These are phyloP conservation scores for Nectriaceae sp. DNA, from an alignment of 2,329 filamentous ascomycete genomes.

Conservation along the genomic window DNA sequence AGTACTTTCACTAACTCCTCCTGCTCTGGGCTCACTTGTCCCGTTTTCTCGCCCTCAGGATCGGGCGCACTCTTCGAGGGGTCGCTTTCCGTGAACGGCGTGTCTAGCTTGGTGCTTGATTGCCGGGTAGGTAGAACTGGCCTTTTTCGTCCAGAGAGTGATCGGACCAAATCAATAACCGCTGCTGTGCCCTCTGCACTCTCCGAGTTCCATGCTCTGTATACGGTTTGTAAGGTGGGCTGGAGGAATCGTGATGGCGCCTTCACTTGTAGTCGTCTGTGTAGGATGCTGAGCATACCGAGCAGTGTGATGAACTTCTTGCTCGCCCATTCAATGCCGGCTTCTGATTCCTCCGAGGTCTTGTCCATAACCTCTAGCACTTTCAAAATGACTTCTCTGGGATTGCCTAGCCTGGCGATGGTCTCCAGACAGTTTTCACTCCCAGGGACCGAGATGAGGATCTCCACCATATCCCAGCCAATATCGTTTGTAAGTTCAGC, in stretches of 20 bases:
- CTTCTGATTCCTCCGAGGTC: constrained; percentile 41
- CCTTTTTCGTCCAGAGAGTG: constrained; percentile 65
- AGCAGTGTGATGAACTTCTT: constrained; percentile 69
- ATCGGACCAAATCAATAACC: constrained; percentile 70
- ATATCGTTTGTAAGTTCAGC: constrained; percentile 71
- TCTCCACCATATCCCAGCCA: constrained; percentile 81
- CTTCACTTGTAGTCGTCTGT: constrained; percentile 74
- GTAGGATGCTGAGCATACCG: constrained; percentile 71
- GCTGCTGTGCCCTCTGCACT: constrained; percentile 69
- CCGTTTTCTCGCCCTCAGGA: constrained; percentile 52
- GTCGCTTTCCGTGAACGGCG: constrained; percentile 55
- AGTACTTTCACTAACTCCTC: constrained; percentile 62
- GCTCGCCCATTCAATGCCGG: constrained; percentile 35
- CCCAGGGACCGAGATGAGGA: constrained; percentile 67
- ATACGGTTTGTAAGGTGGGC: constrained; percentile 72
- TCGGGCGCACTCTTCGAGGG: constrained; percentile 60
- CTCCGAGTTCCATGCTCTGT: constrained; percentile 63
- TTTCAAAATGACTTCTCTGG: constrained; percentile 79
- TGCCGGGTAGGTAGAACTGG: constrained; percentile 62
- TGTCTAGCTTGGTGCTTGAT: constrained; percentile 59
- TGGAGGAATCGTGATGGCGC: constrained; percentile 78
- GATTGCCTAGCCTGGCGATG: constrained; percentile 76
- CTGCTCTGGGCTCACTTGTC: constrained; percentile 53
- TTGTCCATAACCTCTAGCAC: constrained; percentile 71
- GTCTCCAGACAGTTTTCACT: constrained; percentile 73